phyloP scores from a whole-genome alignment of 2,329 filamentous ascomycete species.

The Truncatella angustata region DNA sequence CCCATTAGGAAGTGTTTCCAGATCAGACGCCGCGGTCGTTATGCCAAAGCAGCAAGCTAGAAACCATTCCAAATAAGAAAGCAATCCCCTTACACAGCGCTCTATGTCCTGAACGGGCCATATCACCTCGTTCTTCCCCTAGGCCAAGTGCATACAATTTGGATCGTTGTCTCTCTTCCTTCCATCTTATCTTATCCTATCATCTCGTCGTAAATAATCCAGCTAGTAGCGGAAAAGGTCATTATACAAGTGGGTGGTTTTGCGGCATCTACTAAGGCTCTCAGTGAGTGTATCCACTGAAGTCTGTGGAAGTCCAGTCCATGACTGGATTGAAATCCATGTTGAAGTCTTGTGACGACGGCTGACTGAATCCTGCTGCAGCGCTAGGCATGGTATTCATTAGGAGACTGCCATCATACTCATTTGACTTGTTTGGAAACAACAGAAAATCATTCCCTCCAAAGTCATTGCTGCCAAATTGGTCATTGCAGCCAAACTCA shows the following conservation, averaged over 20 bases:
- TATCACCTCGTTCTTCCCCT: neutral
- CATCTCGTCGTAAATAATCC: conserved; percentile 3
- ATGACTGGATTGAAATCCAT: conserved; percentile 25
- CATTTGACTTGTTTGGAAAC: conserved; percentile 47
- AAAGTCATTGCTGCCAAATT: conserved; percentile 38
- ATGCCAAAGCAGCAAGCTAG: neutral
- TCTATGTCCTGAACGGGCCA: neutral
- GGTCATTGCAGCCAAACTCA: conserved; percentile 45
- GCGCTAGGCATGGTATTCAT: conserved; percentile 43
- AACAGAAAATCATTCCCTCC: conserved; percentile 62
- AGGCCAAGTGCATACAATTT: neutral
- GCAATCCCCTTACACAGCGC: neutral
- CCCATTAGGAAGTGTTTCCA: neutral
- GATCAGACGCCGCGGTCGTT: neutral
- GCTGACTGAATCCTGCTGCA: conserved; percentile 50
- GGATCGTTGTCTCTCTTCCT: neutral
- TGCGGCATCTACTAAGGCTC: conserved; percentile 6
- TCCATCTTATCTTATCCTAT: neutral
- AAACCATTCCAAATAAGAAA: neutral
- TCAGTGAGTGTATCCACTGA: conserved; percentile 17
- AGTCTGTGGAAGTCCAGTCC: conserved; percentile 28
- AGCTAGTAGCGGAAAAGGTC: neutral
- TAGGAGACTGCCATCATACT: conserved; percentile 44
- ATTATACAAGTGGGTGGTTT: neutral
- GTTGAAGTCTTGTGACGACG: conserved; percentile 47